These are phyloP conservation scores for Poa pratensis DNA, from an alignment of 176 grass and related monocot species.

Conservation along the genomic window DNA sequence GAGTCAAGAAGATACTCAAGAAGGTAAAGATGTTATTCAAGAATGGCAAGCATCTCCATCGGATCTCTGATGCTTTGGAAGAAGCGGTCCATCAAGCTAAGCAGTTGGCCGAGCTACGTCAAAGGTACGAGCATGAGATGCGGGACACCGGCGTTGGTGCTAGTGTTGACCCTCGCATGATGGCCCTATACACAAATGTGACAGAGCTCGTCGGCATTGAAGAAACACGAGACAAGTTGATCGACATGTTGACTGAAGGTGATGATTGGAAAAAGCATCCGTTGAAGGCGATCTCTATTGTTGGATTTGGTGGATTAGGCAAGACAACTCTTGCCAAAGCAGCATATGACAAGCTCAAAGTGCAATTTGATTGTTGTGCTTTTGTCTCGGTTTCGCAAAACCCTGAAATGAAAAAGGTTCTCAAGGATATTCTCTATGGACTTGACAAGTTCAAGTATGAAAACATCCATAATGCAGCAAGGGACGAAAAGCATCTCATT, in stretches of 20 bases:
- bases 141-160: no score
- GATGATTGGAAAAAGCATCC: no score
- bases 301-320: not conserved
- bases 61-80: not conserved
- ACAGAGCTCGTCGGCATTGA: no score
- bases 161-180: no score
- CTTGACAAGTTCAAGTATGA: not conserved
- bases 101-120: not conserved
- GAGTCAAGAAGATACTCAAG: not conserved
- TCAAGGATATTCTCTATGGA: not conserved
- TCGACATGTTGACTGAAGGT: no score
- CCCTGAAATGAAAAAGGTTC: not conserved
- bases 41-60: not conserved
- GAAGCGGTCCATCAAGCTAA: not conserved
- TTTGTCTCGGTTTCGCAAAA: not conserved
- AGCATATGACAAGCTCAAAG: slow-evolving; percentile 5
- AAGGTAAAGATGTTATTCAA: not conserved
- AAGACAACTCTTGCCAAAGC: slow-evolving; percentile 13
- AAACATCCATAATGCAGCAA: not conserved
- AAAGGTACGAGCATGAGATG: no score
- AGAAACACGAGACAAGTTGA: no score
- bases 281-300: no score
- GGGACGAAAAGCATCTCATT: not conserved
- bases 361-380: not conserved
- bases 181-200: no score